These are phyloP conservation scores for Zea mays DNA, from an alignment of 176 grass and related monocot species.

Conservation along the genomic window DNA sequence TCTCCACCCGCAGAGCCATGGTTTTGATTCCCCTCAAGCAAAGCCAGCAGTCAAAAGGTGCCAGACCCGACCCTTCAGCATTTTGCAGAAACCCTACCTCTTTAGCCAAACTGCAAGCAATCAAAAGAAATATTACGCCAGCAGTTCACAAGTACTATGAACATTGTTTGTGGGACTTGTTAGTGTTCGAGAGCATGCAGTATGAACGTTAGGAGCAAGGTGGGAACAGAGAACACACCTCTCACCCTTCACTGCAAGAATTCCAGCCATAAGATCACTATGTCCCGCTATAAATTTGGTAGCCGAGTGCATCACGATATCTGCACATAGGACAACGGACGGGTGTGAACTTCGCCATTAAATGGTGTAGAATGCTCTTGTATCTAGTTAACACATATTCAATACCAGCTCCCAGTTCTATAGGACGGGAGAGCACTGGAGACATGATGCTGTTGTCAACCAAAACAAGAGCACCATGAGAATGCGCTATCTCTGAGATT, in stretches of 20 bases:
- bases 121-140: slow-evolving; percentile 11
- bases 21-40: slow-evolving; percentile 92
- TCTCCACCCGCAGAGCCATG: slow-evolving; percentile 89
- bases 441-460: slow-evolving; percentile 99
- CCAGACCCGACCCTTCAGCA: slow-evolving; percentile 83
- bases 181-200: background rate
- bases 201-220: background rate
- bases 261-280: slow-evolving; percentile 98
- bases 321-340: slow-evolving; percentile 44
- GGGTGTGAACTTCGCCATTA: background rate
- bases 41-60: slow-evolving; percentile 93
- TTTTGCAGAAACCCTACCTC: slow-evolving; percentile 96
- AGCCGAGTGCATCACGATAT: slow-evolving; percentile 99
- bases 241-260: slow-evolving; percentile 92
- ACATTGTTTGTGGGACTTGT: background rate
- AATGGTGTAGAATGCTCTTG: slow-evolving; percentile 5
- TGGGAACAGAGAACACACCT: slow-evolving; percentile 48
- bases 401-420: slow-evolving; percentile 94
- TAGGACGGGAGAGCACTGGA: slow-evolving; percentile 78
- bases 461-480: slow-evolving; percentile 73
- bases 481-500: slow-evolving; percentile 93
- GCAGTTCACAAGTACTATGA: background rate
- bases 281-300: slow-evolving; percentile 98
- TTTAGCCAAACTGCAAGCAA: slow-evolving; percentile 67
- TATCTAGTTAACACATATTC: slow-evolving; percentile 12